Evolutionary conservation across 257 asterid species (phyloP).

Genomic region (Prunella vulgaris): DNA sequence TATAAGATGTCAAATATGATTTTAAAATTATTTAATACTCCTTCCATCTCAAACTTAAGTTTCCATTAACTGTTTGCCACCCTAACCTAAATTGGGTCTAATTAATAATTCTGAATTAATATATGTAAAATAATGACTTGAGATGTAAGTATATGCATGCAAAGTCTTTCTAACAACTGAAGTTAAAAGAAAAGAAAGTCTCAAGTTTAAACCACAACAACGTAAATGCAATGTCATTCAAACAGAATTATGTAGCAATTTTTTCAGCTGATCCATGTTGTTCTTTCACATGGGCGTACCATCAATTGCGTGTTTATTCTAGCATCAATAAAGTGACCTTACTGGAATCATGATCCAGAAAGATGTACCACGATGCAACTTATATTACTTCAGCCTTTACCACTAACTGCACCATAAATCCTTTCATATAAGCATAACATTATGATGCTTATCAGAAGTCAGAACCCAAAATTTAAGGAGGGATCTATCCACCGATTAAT

Average conservation of each 20-base stretch:
- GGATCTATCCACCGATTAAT: background rate
- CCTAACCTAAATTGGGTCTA: too few species aligned
- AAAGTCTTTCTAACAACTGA: background rate
- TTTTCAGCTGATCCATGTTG: constrained; percentile 37
- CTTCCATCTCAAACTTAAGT: too few species aligned
- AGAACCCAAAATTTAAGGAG: background rate
- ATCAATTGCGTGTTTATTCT: constrained; percentile 41
- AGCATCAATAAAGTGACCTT: constrained; percentile 83
- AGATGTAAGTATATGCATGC: too few species aligned
- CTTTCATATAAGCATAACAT: background rate
- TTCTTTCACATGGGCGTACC: constrained; percentile 40
- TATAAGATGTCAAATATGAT: too few species aligned
- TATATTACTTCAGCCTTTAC: background rate
- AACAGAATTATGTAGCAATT: constrained; percentile 42
- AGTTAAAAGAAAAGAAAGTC: constrained; percentile 9
- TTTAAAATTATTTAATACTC: too few species aligned
- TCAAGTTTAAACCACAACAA: constrained; percentile 7
- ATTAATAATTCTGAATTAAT: too few species aligned
- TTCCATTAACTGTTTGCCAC: too few species aligned
- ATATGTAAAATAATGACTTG: too few species aligned
- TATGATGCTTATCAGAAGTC: background rate
- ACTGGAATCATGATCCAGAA: constrained; percentile 53
- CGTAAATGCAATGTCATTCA: constrained; percentile 12
- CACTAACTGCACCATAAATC: background rate
- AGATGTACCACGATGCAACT: constrained; percentile 71